phyloP scores from a whole-genome alignment of 371 early-diverging fungal species.

The Haplosporangium sp. region DNA sequence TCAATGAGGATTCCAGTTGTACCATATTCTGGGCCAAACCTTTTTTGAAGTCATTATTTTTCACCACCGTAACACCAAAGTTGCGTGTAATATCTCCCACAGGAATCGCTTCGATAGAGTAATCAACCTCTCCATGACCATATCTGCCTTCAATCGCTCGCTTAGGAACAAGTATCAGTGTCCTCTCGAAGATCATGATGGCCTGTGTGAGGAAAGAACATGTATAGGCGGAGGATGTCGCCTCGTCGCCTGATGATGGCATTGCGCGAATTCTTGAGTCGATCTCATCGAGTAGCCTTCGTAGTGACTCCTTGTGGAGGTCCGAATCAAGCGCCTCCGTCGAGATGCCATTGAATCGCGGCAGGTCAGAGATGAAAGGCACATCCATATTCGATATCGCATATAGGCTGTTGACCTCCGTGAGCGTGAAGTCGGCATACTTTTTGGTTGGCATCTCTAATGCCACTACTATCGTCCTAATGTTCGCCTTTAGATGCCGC shows the following conservation, averaged over 20 bases:
- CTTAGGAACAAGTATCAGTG: constrained; percentile 18
- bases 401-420: constrained; percentile 38
- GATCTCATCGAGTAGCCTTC: constrained; percentile 26
- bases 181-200: constrained; percentile 23
- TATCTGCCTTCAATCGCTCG: constrained; percentile 21
- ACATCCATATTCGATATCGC: constrained; percentile 27
- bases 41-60: constrained; percentile 19
- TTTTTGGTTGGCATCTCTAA: constrained; percentile 45
- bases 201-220: constrained; percentile 33
- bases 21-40: constrained; percentile 36
- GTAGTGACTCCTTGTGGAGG: constrained; percentile 29
- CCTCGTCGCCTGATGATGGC: constrained; percentile 3
- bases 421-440: constrained; percentile 29
- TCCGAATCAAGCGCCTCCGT: constrained; percentile 25
- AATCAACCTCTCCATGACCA: constrained; percentile 37
- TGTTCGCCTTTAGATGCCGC: constrained; percentile 19
- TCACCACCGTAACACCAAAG: constrained; percentile 30
- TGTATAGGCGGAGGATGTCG: constrained; percentile 30
- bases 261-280: constrained; percentile 25
- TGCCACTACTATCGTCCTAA: constrained; percentile 24
- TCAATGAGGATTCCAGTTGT: constrained; percentile 33
- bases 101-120: constrained; percentile 20
- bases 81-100: constrained; percentile 20
- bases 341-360: constrained; percentile 26
- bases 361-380: constrained; percentile 19